Percentiles rank a stretch among this genome's conserved stretches.
Conservation (phyloP, 495 filamentous ascomycete genomes). For the Bryoglossum gracile region DNA sequence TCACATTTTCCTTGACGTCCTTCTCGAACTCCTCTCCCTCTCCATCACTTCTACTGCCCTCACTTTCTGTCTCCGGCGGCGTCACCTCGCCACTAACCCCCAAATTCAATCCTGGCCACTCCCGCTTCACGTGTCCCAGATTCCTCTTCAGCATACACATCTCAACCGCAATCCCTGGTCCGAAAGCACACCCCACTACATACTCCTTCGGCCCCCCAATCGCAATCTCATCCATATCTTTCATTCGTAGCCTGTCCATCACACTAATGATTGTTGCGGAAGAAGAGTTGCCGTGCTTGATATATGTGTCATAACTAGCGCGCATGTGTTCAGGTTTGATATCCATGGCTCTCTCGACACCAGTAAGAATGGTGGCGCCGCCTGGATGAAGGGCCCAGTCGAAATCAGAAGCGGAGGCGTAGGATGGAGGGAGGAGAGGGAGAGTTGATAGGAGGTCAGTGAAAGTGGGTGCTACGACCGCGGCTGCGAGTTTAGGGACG, state of each 20-base stretch:
- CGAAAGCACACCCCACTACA: conserved; percentile 58
- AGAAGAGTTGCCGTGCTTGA: conserved; percentile 54
- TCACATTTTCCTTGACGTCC: conserved; percentile 13
- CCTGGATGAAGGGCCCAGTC: conserved; percentile 68
- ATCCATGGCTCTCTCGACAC: conserved; percentile 45
- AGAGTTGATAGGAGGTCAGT: conserved; percentile 36
- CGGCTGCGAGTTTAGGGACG: conserved; percentile 45
- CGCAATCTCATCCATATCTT: conserved; percentile 47
- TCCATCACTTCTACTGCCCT: conserved; percentile 24
- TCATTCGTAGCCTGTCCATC: conserved; percentile 47
- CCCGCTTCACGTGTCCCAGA: conserved; percentile 19
- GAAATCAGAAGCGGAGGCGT: conserved; percentile 41
- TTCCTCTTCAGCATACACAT: conserved; percentile 50
- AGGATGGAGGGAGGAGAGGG: conserved; percentile 33
- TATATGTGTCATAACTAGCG: conserved; percentile 55
- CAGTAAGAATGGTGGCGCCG: conserved; percentile 54
- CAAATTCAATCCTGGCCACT: too few species aligned
- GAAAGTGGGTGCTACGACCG: conserved; percentile 43
- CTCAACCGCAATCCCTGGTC: conserved; percentile 56
- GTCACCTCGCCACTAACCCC: conserved; percentile 14
- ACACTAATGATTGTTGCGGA: conserved; percentile 56
- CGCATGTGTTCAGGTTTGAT: conserved; percentile 52
- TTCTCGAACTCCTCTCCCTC: conserved; percentile 17
- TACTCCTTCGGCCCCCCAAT: conserved; percentile 42
- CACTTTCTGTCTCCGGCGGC: conserved; percentile 22